Conservation (phyloP, 768 basidiomycete species). For the Suillus bovinus region DNA sequence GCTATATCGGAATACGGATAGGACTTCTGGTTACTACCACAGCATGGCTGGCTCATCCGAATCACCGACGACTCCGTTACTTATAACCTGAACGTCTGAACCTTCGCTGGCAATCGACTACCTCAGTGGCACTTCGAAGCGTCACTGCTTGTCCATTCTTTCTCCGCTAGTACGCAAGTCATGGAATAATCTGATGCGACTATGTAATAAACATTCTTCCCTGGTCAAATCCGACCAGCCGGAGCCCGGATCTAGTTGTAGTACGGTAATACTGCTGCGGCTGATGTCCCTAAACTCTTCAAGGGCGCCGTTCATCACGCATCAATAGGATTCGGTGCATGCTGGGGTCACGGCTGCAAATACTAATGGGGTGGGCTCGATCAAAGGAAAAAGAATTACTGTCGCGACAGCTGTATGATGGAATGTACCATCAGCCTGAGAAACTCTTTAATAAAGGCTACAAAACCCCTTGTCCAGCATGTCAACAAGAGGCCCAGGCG, state of each 20-base stretch:
- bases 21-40: slow-evolving; percentile 8
- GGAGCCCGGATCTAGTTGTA: not conserved
- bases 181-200: not conserved
- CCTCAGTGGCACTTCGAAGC: too few species aligned
- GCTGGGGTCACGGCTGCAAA: too few species aligned
- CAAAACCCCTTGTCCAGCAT: not conserved
- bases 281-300: too few species aligned
- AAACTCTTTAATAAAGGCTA: not conserved
- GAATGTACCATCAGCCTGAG: not conserved
- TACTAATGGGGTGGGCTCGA: too few species aligned
- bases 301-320: not conserved
- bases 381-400: too few species aligned
- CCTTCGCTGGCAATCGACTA: too few species aligned
- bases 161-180: not conserved
- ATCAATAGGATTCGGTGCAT: too few species aligned
- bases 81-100: too few species aligned
- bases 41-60: too few species aligned
- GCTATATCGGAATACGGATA: slow-evolving; percentile 14
- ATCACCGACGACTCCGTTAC: too few species aligned
- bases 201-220: not conserved
- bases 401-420: not conserved
- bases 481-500: not conserved
- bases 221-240: not conserved
- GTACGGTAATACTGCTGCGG: not conserved
- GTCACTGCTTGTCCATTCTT: too few species aligned